These are phyloP conservation scores for Mariannaea sp. DNA, from an alignment of 2,329 filamentous ascomycete genomes.

Conservation along the genomic window DNA sequence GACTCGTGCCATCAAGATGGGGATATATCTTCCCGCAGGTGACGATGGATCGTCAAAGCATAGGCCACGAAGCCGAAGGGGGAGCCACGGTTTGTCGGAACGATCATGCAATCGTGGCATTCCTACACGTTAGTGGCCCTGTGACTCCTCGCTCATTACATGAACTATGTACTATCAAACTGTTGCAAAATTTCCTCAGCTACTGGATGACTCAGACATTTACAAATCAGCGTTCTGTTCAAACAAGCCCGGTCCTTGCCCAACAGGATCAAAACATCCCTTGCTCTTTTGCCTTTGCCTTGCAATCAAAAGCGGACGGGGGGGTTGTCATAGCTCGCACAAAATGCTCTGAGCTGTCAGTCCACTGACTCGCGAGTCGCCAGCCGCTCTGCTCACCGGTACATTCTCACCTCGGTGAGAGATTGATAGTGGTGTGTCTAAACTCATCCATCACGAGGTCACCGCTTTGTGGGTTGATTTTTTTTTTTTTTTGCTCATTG, in stretches of 20 bases:
- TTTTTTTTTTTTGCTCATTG: background rate
- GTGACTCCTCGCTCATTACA: too few relatives aligned
- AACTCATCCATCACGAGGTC: background rate
- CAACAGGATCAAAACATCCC: background rate
- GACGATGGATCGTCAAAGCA: background rate
- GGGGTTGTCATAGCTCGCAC: background rate
- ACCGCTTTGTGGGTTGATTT: slow-evolving; percentile 9
- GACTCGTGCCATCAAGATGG: background rate
- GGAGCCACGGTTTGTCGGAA: too few relatives aligned
- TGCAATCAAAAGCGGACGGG: background rate
- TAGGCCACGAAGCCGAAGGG: background rate
- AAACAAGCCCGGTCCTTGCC: background rate
- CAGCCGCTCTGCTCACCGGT: background rate
- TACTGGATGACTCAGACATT: too few relatives aligned
- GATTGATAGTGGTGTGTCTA: background rate
- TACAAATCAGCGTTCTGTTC: background rate
- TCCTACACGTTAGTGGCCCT: too few relatives aligned
- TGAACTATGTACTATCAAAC: too few relatives aligned
- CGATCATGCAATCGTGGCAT: too few relatives aligned
- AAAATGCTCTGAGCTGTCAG: background rate
- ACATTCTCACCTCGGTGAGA: background rate
- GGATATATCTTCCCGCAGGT: background rate
- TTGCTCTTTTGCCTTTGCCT: background rate
- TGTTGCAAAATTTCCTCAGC: too few relatives aligned
- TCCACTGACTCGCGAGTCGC: background rate